Base-by-base conservation (phyloP, 1,284 basidiomycete species). In the Xerocomus minutiporus region DNA sequence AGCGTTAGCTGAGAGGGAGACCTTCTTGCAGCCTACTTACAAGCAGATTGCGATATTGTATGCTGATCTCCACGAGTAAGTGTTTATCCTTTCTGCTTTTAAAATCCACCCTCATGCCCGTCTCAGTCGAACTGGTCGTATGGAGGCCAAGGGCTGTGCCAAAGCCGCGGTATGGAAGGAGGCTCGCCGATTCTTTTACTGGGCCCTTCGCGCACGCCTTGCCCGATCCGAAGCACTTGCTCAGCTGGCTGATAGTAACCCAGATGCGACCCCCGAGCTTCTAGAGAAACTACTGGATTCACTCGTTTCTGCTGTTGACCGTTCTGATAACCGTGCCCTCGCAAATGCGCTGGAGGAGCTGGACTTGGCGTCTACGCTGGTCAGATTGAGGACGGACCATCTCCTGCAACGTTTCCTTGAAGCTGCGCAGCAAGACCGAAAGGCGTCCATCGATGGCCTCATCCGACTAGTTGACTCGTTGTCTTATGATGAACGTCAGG, bases 141-240 rank as follows among this genome's bases (percentile, higher is more conserved):
- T 99, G 96, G 91, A 97, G 74, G 95, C 95, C 28, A 98, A 98
- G 74, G 95, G 93, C 17, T 97, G 89, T 67, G 94, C 88, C 42
- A 89, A 82, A 65, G 79, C 83, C 31, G 83, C 82, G 54, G 82
- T 86, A 53, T 97, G 95, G 94, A 88, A 88, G 69, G 82, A 93
- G 57, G 86, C 94, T 45, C 87, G 96, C 57, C 81, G 92, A 58
- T 84, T 88, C 71, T 98, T 99, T 82, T 99, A 97, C 79, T 96
- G 93, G 93, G 86, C 92, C 51, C 79, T 95, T 46, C 88, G 94
- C 45, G 86, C 86, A 17, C 85, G 87, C 50, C 71, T 90, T 29
- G 86, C 88, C 23, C 82, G 79, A 46, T 85, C 84, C 2, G 70
- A 74, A 44, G 84, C 84, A 12, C 74, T 90, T 41, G 72, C 74